phyloP scores from a whole-genome alignment of 2,329 filamentous ascomycete species.

The Niveomyces coronatus region DNA sequence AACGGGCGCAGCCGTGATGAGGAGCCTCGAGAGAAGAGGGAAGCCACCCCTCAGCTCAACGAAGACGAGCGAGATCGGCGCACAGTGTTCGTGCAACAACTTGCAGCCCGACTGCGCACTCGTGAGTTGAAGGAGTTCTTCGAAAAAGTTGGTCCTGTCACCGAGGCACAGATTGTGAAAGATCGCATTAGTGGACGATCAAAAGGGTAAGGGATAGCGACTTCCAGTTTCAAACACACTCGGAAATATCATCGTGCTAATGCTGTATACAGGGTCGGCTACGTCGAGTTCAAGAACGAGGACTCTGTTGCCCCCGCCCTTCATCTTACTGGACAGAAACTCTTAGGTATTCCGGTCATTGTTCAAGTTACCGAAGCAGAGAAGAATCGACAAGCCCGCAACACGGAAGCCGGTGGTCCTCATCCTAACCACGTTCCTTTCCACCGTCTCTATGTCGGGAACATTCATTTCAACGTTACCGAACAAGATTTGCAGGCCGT shows the following conservation, averaged over 20 bases:
- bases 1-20: conserved; percentile 46
- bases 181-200: conserved; percentile 93
- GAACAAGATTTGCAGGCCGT: conserved; percentile 92
- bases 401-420: conserved; percentile 55
- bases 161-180: conserved; percentile 97
- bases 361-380: conserved; percentile 97
- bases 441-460: conserved; percentile 96
- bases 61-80: conserved; percentile 95
- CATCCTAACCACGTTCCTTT: conserved; percentile 83
- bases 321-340: conserved; percentile 96
- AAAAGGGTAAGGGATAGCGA: conserved; percentile 77
- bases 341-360: conserved; percentile 97
- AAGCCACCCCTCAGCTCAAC: conserved; percentile 62
- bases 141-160: conserved; percentile 86
- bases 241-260: conserved; percentile 25
- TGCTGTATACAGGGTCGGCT: conserved; percentile 69
- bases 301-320: conserved; percentile 88
- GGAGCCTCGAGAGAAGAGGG: conserved; percentile 33
- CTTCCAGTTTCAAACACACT: conserved; percentile 6
- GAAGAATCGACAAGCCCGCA: conserved; percentile 95
- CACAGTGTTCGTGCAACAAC: conserved; percentile 96
- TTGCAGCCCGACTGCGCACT: conserved; percentile 84
- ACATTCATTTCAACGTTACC: conserved; percentile 98
- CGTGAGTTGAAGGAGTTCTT: conserved; percentile 93
- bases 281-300: conserved; percentile 97